Evolutionary conservation across 2,329 filamentous ascomycete genomes (phyloP), one percentile per base, ranked within the genome.

Genomic region (Aspergillus persii): DNA sequence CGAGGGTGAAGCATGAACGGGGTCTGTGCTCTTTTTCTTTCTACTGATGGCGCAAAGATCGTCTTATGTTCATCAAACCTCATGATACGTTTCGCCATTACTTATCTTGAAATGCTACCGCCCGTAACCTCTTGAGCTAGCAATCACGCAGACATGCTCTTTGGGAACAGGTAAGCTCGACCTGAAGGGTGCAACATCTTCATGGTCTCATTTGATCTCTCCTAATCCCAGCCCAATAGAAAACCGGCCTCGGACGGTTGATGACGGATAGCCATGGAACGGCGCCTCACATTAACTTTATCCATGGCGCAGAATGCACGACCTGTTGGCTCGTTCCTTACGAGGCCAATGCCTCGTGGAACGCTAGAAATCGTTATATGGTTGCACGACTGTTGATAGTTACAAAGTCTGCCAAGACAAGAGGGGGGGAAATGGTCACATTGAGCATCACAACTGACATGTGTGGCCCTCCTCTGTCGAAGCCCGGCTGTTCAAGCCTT

Each of bases 271-370:
- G 53, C 54, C 56, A 57, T 61, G n/a, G 36, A 52, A 51, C 36
- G 36, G 57, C 62, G 61, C 63, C 62, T 67, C 64, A 64, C 61
- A 56, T 47, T 62, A 47, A 15, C 18, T 23, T 29, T 30, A 18
- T 50, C 41, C 36, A 29, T 51, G 29, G 54, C 41, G 49, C 53
- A 53, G 27, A 44, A 49, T 23, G 50, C 27, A 18, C 49, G 54
- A 49, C 54, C 47, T 58, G 56, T 60, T 62, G 59, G 58, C 53
- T 15, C 47, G 48, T 59, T 50, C 55, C 47, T 54, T 59, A 48
- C 41, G 44, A 44, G 26, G 50, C 54, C 58, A 58, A 49, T 61
- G 57, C 48, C 60, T 44, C 57, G 65, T 67, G 62, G 50, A 58
- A 67, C 65, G 56, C 51, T 18, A 47, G 50, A 55, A 64, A 55